Base-by-base conservation (phyloP, 2,329 filamentous ascomycete species). In the Emergomyces orientalis region DNA sequence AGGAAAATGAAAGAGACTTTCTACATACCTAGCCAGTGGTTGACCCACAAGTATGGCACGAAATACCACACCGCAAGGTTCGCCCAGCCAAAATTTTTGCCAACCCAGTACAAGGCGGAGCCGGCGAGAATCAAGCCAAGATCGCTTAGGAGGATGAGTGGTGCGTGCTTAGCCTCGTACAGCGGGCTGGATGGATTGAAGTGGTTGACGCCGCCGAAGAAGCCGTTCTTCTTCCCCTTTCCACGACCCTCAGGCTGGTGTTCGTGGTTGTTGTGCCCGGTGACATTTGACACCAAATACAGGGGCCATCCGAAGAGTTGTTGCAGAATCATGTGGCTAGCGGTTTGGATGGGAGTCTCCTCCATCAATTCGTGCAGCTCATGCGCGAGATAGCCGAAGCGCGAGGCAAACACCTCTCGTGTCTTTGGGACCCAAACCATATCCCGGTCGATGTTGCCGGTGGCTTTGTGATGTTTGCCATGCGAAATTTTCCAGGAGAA, bases 401-500 rank as follows among this genome's bases (percentile, higher is more conserved):
- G 88, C 65, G 82, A 83, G 68, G 91, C 90, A 72, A 89, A 92
- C 74, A 89, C 80, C 68, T 94, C 86, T 64, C 92, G 88, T 62
- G 91, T 96, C 79, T 90, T 90, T 65, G 94, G 94, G n/a, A 97
- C 83, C 75, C 97, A 97, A 67, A 97, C 94, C 94, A 99, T 99
- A 79, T 99, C 94, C 69, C 93, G 90, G 79, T 95, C 91, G 80
- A 99, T 87, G 83, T 99, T 86, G 71, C 92, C 94, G 47, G 94
- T 99, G 67, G 92, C 91, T 85, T 97, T 97, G 89, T 99, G 94
- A 82, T 99, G 94, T 86, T 96, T 96, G 81, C 91, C 89, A 81
- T 99, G 94, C 69, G 91, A 96, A 79, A 97, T 92, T 81, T 99
- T 96, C 94, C 94, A 99, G 75, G 91, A 96, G 82, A 97, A 99